phyloP scores from a whole-genome alignment of 2,329 filamentous ascomycete genomes.

The Aspergillus cejpii region DNA sequence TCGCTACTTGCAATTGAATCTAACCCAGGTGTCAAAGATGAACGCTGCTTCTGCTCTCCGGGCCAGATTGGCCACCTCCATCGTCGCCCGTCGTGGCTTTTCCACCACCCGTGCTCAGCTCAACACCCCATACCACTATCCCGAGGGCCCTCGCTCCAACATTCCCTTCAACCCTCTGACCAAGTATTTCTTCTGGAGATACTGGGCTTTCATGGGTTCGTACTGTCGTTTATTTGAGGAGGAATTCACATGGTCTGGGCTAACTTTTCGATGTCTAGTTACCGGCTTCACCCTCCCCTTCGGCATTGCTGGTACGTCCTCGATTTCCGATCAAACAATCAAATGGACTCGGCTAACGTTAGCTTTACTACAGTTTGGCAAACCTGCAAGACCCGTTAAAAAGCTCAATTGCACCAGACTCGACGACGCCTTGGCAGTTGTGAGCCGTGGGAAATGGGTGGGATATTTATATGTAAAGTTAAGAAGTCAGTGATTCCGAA shows the following conservation, averaged over 20 bases:
- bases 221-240: slow-evolving; percentile 13
- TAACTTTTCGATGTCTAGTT: slow-evolving; percentile 42
- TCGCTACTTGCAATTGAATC: slow-evolving; percentile 32
- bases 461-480: slow-evolving; percentile 36
- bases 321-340: background rate
- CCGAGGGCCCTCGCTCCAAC: slow-evolving; percentile 90
- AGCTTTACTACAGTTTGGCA: slow-evolving; percentile 53
- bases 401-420: slow-evolving; percentile 14
- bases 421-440: slow-evolving; percentile 15
- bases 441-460: slow-evolving; percentile 17
- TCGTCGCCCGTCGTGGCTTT: slow-evolving; percentile 87
- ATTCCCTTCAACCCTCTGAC: slow-evolving; percentile 94
- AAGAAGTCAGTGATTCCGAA: slow-evolving; percentile 28
- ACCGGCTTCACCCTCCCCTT: slow-evolving; percentile 56
- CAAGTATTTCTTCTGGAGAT: slow-evolving; percentile 74
- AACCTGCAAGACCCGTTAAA: slow-evolving; percentile 55
- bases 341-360: slow-evolving; percentile 19
- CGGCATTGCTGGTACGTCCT: slow-evolving; percentile 55
- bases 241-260: slow-evolving; percentile 14
- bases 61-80: slow-evolving; percentile 55
- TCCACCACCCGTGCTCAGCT: slow-evolving; percentile 80
- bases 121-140: slow-evolving; percentile 93
- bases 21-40: slow-evolving; percentile 58
- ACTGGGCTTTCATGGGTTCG: slow-evolving; percentile 72
- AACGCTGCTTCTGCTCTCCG: slow-evolving; percentile 62